phyloP scores from a whole-genome alignment of 164 flowering plant species.

The Saururus chinensis region DNA sequence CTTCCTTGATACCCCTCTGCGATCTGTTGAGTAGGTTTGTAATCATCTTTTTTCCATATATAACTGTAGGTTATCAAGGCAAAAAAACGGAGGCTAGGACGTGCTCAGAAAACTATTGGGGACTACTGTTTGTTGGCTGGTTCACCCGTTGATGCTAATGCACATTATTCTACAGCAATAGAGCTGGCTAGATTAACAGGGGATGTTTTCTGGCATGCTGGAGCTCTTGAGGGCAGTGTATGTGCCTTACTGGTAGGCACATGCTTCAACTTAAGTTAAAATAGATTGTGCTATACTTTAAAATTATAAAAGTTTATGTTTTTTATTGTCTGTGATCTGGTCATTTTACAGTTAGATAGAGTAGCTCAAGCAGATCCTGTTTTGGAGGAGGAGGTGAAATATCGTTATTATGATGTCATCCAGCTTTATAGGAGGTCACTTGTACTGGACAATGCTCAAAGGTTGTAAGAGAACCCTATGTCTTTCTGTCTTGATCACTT shows the following conservation, averaged over 20 bases:
- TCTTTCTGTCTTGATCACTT: not conserved
- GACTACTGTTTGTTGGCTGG: conserved; percentile 98
- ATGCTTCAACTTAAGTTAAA: not conserved
- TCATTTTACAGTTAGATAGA: conserved; percentile 52
- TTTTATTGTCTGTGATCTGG: not conserved
- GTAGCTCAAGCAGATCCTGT: conserved; percentile 63
- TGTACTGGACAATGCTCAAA: conserved; percentile 89
- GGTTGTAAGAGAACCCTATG: conserved; percentile 28
- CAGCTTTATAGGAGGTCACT: conserved; percentile 82
- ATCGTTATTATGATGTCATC: conserved; percentile 78
- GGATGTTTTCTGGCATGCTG: conserved; percentile 97
- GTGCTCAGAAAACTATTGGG: conserved; percentile 97
- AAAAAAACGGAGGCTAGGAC: conserved; percentile 85
- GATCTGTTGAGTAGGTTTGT: not conserved
- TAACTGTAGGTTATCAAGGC: conserved; percentile 83
- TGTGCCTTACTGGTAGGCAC: conserved; percentile 84
- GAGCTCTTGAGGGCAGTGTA: conserved; percentile 96
- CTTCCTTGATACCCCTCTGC: not conserved
- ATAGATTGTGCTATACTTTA: not conserved
- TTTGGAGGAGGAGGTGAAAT: conserved; percentile 83
- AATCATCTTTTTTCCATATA: conserved; percentile 5
- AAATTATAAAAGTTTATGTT: not conserved
- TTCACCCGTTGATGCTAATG: conserved; percentile 99
- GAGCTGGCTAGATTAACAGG: conserved; percentile 94
- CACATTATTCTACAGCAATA: conserved; percentile 89